Percentiles rank a stretch among this genome's conserved stretches.
Conservation (phyloP, 2,329 filamentous ascomycete genomes). For the Zalaria sp. region DNA sequence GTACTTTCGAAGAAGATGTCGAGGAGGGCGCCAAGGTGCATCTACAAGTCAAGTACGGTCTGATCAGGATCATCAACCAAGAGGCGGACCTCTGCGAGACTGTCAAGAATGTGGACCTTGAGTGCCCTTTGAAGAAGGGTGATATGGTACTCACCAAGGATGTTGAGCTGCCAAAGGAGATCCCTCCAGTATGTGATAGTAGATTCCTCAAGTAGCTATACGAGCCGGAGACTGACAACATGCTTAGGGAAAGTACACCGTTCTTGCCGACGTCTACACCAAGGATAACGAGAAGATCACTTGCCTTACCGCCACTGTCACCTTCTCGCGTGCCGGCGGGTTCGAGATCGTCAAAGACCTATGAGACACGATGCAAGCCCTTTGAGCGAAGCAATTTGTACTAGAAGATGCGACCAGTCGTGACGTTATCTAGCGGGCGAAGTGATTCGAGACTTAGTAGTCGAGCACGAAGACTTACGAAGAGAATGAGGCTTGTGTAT, state of each 20-base stretch:
- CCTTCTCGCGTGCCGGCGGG: conserved; percentile 36
- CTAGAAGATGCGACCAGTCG: no score
- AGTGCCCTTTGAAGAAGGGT: conserved; percentile 79
- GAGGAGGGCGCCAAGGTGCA: conserved; percentile 67
- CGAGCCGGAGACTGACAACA: conserved; percentile 1
- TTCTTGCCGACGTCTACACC: conserved; percentile 73
- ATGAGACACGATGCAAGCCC: not conserved
- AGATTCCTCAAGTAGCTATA: no score
- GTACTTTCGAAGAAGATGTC: conserved; percentile 59
- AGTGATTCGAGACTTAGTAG: no score
- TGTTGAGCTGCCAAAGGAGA: conserved; percentile 71
- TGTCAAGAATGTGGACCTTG: conserved; percentile 71
- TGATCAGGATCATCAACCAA: conserved; percentile 77
- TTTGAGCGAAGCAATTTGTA: no score
- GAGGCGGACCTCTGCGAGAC: conserved; percentile 79
- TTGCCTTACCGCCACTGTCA: conserved; percentile 65
- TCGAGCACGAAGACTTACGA: not conserved
- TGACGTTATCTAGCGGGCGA: no score
- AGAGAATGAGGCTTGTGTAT: not conserved
- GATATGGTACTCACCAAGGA: conserved; percentile 58
- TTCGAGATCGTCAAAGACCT: conserved; percentile 3
- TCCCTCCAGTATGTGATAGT: conserved; percentile 65
- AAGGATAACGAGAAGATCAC: conserved; percentile 67
- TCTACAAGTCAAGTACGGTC: conserved; percentile 81
- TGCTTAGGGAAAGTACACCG: conserved; percentile 77